These are phyloP conservation scores for Lactifluus pinguis DNA, from an alignment of 768 basidiomycete species.

Conservation along the genomic window DNA sequence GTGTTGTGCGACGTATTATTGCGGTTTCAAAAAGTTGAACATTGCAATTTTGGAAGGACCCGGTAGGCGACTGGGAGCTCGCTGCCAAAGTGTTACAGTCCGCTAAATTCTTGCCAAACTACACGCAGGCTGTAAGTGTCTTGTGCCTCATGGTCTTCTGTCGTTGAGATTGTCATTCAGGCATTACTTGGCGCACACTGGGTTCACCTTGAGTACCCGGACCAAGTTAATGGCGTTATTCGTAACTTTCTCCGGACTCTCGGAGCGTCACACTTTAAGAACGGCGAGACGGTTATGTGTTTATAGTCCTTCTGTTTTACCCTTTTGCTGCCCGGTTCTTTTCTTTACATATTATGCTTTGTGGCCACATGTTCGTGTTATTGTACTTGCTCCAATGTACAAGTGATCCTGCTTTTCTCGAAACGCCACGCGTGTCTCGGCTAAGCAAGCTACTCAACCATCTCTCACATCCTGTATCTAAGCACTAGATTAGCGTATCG, in stretches of 20 bases:
- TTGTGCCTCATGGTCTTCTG: neutral
- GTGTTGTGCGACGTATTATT: neutral
- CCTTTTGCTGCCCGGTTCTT: too few relatives aligned
- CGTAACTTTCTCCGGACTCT: constrained; percentile 39
- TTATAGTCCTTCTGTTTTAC: too few relatives aligned
- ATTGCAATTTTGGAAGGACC: constrained; percentile 26
- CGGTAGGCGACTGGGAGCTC: constrained; percentile 35
- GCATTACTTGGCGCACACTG: constrained; percentile 51
- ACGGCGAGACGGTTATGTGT: neutral
- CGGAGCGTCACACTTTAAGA: neutral
- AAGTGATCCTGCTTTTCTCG: too few relatives aligned
- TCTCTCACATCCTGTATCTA: too few relatives aligned
- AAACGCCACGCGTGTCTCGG: too few relatives aligned
- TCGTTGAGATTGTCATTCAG: constrained; percentile 25
- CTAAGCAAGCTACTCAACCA: too few relatives aligned
- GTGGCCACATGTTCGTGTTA: too few relatives aligned
- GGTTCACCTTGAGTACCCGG: constrained; percentile 57
- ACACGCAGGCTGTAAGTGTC: constrained; percentile 28
- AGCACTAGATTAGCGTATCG: too few relatives aligned
- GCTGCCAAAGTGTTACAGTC: constrained; percentile 24
- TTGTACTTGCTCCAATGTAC: too few relatives aligned
- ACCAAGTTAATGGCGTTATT: constrained; percentile 41
- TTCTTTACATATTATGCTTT: too few relatives aligned
- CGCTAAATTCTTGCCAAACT: constrained; percentile 27
- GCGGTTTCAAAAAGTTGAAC: neutral